These are phyloP conservation scores for Echeveria elegans DNA, from an alignment of 164 flowering plant species.

Conservation along the genomic window DNA sequence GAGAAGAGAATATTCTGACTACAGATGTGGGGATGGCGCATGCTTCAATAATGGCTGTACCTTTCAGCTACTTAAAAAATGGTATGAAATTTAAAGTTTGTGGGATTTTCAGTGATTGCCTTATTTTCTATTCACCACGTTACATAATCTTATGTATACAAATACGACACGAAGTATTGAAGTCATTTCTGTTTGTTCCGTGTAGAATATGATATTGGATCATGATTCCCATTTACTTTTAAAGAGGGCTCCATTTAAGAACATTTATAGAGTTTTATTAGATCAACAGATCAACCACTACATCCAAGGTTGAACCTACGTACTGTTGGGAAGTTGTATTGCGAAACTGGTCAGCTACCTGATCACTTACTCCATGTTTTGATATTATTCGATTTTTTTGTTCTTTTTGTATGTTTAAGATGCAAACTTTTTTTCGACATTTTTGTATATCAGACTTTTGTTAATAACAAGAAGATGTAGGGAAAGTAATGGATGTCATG, in stretches of 20 bases:
- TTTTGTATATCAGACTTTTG: not conserved
- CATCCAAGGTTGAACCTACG: not conserved
- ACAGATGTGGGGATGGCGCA: constrained; percentile 3
- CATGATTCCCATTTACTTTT: not conserved
- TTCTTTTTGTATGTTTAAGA: not conserved
- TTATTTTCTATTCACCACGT: not conserved
- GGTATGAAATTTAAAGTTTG: not conserved
- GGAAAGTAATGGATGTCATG: constrained; percentile 4
- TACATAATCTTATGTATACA: not conserved
- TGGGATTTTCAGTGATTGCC: not conserved
- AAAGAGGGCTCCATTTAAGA: not conserved
- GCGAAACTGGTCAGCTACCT: not conserved
- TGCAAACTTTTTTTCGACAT: not conserved
- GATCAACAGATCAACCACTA: not conserved
- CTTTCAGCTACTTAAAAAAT: not conserved
- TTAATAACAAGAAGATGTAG: not conserved
- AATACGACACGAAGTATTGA: not conserved
- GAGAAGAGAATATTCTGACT: not conserved
- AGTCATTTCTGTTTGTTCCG: not conserved
- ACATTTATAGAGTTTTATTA: not conserved
- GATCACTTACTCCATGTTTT: not conserved
- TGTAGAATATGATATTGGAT: not conserved
- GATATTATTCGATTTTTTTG: not conserved
- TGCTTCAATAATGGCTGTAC: not conserved
- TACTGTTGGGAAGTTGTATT: not conserved